Evolutionary conservation across 371 early-diverging fungal species (phyloP), one percentile per base, ranked within the genome.

Genomic region (Dichotomocladium elegans): DNA sequence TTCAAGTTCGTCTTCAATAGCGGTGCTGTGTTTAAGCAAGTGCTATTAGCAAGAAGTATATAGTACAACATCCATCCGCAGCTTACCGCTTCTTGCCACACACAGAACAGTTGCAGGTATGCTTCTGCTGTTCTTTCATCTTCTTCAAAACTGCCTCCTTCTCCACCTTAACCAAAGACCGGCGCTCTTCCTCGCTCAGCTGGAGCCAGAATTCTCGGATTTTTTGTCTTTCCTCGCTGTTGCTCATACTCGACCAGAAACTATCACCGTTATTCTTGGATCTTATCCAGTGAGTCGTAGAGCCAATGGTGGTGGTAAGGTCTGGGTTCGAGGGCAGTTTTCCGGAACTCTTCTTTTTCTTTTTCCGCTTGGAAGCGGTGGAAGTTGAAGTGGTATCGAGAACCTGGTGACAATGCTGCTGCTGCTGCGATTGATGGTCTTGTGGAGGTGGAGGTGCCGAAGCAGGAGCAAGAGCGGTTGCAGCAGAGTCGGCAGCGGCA

Each of bases 71-170:
- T n/a, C n/a, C 2, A 27, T 10, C 11, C 14, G 0, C 6, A 29
- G 14, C 12, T 47, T 70, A 91, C 87, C 93, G 81, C 61, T 92
- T 92, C 54, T 88, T 81, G 11, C 93, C 91, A 66, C 95, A 95
- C 6, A 90, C 86, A 24, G 89, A 84, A 64, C 96, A 95, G 29
- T 83, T 85, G 60, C 95, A 95, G 4, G 88, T 86, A 61, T 91
- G 90, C 55, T 87, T 86, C 66, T 93, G 93, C 67, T 95, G 94
- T 63, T 95, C 93, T 64, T 90, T 90, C 83, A 95, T 91, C 64
- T 92, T 94, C 55, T 85, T 83, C 51, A 93, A 68, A 0, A 95
- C 94, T 21, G 92, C 89, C 55, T 93, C 93, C 67, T 93, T 93
- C 63, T 95, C 95, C 8, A 91, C 83, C 55, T 90, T 83, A 12